phyloP scores from a whole-genome alignment of 2,329 filamentous ascomycete species.

The Cladosporium sp. region DNA sequence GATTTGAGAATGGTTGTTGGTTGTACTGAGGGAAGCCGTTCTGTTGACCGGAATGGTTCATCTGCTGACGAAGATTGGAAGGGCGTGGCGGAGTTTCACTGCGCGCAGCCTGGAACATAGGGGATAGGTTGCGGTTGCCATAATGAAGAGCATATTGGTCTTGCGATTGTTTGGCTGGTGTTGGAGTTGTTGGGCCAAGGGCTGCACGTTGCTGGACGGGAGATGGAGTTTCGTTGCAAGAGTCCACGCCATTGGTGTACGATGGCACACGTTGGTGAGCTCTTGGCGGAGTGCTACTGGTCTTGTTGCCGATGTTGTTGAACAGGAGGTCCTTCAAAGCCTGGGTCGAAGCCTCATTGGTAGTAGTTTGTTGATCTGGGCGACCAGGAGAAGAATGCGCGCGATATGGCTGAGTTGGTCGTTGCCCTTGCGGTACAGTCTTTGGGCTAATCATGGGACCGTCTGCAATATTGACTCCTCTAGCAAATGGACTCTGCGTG shows the following conservation, averaged over 20 bases:
- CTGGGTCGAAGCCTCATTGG: constrained; percentile 25
- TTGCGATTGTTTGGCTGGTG: constrained; percentile 22
- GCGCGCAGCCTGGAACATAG: constrained; percentile 46
- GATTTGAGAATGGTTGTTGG: constrained; percentile 13
- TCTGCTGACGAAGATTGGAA: constrained; percentile 42
- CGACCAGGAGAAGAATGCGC: constrained; percentile 26
- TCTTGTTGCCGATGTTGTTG: constrained; percentile 21
- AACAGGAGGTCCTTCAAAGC: constrained; percentile 45
- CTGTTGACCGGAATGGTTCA: constrained; percentile 20
- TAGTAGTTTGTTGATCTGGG: not conserved
- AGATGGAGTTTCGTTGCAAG: constrained; percentile 32
- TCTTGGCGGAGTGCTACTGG: constrained; percentile 19
- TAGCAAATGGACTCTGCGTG: constrained; percentile 57
- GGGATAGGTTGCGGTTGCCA: constrained; percentile 46
- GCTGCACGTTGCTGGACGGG: constrained; percentile 33
- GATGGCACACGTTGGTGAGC: constrained; percentile 18
- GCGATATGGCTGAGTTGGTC: constrained; percentile 26
- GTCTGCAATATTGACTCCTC: constrained; percentile 61
- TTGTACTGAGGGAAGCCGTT: constrained; percentile 14
- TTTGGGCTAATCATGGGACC: constrained; percentile 21
- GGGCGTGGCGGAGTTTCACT: constrained; percentile 39
- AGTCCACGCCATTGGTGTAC: constrained; percentile 17
- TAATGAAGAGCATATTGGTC: constrained; percentile 33
- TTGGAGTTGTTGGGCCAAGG: constrained; percentile 26
- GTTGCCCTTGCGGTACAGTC: constrained; percentile 21